Evolutionary conservation across 2,329 filamentous ascomycete species (phyloP).

Genomic region (Aspergillus versicolor): DNA sequence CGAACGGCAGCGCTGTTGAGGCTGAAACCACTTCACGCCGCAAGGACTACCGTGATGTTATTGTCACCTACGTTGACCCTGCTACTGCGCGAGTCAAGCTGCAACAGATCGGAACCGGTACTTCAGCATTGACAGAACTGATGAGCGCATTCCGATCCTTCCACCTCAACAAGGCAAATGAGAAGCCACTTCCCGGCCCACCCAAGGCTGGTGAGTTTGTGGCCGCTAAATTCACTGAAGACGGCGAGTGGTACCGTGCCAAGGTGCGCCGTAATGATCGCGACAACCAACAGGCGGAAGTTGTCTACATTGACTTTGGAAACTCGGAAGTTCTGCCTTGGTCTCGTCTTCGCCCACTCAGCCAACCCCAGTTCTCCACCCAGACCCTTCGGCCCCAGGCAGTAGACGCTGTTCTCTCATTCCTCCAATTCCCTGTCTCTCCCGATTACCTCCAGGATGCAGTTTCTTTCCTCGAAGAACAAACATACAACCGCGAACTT

Average conservation of each 20-base stretch:
- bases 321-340: conserved; percentile 89
- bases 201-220: conserved; percentile 92
- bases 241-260: conserved; percentile 92
- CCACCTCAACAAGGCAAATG: conserved; percentile 81
- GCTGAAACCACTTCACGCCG: conserved; percentile 60
- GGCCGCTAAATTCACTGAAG: conserved; percentile 83
- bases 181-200: conserved; percentile 66
- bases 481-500: conserved; percentile 72
- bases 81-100: conserved; percentile 80
- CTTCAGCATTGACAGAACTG: conserved; percentile 77
- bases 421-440: conserved; percentile 81
- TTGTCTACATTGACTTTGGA: conserved; percentile 94
- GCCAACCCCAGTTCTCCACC: conserved; percentile 72
- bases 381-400: conserved; percentile 87
- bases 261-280: conserved; percentile 91
- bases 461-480: conserved; percentile 70
- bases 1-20: conserved; percentile 54
- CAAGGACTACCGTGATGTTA: conserved; percentile 91
- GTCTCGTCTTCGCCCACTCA: conserved; percentile 77
- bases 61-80: conserved; percentile 83
- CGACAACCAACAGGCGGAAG: conserved; percentile 80
- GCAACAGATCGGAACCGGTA: conserved; percentile 85
- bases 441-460: conserved; percentile 82
- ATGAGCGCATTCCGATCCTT: conserved; percentile 92
- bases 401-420: conserved; percentile 79